Evolutionary conservation across 1,139 yeast species (phyloP).

Genomic region (Wickerhamomyces sp.): DNA sequence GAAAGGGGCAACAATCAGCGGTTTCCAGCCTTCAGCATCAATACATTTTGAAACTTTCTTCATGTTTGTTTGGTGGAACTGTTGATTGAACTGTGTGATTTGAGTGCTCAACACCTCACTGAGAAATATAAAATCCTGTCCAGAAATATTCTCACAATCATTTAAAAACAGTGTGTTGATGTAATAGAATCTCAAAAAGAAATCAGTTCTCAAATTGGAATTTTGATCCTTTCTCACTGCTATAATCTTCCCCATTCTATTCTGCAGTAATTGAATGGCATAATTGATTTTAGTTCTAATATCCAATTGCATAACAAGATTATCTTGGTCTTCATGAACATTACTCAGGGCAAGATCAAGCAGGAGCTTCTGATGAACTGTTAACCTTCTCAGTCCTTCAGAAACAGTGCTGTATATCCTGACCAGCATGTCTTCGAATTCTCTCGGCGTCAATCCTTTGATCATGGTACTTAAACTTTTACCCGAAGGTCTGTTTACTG

Average conservation of each 20-base stretch:
- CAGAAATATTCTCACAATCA: constrained; percentile 83
- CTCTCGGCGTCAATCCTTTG: constrained; percentile 62
- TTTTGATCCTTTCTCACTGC: constrained; percentile 74
- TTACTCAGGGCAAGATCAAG: constrained; percentile 67
- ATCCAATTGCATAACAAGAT: constrained; percentile 56
- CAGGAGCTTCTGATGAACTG: constrained; percentile 73
- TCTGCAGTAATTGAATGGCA: constrained; percentile 70
- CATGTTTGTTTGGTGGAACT: constrained; percentile 50
- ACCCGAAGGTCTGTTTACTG: constrained; percentile 21
- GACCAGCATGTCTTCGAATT: constrained; percentile 67
- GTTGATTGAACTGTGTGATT: constrained; percentile 51
- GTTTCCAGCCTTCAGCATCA: constrained; percentile 79
- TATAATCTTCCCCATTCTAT: constrained; percentile 71
- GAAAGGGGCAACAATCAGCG: constrained; percentile 44
- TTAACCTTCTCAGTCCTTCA: constrained; percentile 67
- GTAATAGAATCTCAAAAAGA: constrained; percentile 62
- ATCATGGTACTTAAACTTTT: constrained; percentile 48
- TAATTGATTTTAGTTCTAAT: constrained; percentile 48
- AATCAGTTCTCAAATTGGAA: constrained; percentile 46
- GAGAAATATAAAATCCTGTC: constrained; percentile 56
- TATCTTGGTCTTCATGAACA: constrained; percentile 29
- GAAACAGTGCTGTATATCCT: constrained; percentile 60
- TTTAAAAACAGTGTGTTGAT: constrained; percentile 65
- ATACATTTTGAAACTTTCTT: constrained; percentile 40
- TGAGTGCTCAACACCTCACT: constrained; percentile 68